Evolutionary conservation across 2,329 filamentous ascomycete genomes (phyloP), one percentile per base, ranked within the genome.

Genomic region (Zalaria sp.): DNA sequence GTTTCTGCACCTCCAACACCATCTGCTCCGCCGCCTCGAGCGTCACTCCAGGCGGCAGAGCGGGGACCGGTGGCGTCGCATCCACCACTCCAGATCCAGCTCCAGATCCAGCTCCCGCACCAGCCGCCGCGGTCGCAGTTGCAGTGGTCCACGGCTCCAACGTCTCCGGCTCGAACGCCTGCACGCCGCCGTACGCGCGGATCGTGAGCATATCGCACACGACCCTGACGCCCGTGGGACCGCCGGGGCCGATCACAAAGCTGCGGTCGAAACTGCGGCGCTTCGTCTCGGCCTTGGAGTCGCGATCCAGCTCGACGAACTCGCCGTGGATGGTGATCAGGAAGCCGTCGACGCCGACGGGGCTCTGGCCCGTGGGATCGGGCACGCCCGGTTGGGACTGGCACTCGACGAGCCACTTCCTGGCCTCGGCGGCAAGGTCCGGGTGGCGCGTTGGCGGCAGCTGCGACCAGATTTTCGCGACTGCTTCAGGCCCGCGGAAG

Each of bases 391-490:
- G 74, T 29, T 88, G 67, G 10, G 81, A 73, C 52, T 86, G 80
- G 50, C 84, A 88, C 60, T 93, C 86, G 55, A 93, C 77, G 40
- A 86, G 75, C 70, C 86, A 93, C 52, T 87, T 83, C 53, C 75
- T 69, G 8, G 78, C 63, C 37, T 84, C 75, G 1, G 72, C 63
- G 38, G 71, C 66, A 47, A 93, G 72, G 52, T 81, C 73, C 1
- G 85, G 81, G 56, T 94, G 87, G 36, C 73, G 74, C 5, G 85
- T 89, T 34, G 67, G 63, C 1, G 87, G 87, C 3, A 94, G 68
- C 3, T 65, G 64, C 42, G 73, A 72, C 80, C 86, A 93, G 11
- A 78, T 58, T 43, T 79, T 71, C 39, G 71, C 67, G 45, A 93
- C 87, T 35, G 72, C 66, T 35, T 75, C 68, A 3, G 67, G 63